These are phyloP conservation scores for Arthrinium puccinioides DNA, from an alignment of 2,329 filamentous ascomycete genomes.

Conservation along the genomic window DNA sequence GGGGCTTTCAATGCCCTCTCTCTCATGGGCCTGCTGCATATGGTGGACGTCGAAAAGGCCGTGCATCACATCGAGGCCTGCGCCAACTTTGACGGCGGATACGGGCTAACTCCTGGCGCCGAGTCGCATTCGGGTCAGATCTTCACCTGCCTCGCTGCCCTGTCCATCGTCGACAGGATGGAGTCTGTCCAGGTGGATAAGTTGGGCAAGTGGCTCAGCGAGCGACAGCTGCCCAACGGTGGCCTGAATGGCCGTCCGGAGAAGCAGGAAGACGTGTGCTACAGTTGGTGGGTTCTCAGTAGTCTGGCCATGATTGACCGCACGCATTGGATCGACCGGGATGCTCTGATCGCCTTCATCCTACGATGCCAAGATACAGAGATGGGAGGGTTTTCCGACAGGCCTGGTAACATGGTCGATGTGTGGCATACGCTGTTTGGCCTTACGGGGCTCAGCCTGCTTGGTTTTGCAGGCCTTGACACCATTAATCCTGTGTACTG, in stretches of 20 bases:
- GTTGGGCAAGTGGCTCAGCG: constrained; percentile 84
- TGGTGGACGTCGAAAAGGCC: constrained; percentile 74
- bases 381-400: constrained; percentile 77
- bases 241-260: constrained; percentile 92
- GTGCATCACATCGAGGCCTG: constrained; percentile 74
- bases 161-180: constrained; percentile 75
- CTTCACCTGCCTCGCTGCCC: constrained; percentile 84
- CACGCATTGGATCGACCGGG: constrained; percentile 86
- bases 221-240: constrained; percentile 79
- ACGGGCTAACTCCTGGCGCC: constrained; percentile 80
- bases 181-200: constrained; percentile 78
- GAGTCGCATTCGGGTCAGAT: constrained; percentile 95
- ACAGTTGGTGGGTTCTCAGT: constrained; percentile 97
- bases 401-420: constrained; percentile 91
- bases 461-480: constrained; percentile 68
- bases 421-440: constrained; percentile 95
- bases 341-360: constrained; percentile 75
- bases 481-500: constrained; percentile 86
- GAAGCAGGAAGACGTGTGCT: constrained; percentile 94
- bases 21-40: constrained; percentile 63
- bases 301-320: constrained; percentile 84
- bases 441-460: constrained; percentile 76
- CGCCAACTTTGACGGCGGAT: constrained; percentile 90
- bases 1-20: constrained; percentile 85
- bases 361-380: constrained; percentile 82